A percentile compares a stretch with the other conserved stretches of the same genome.
These are phyloP conservation scores for Triticum aestivum DNA, from an alignment of 176 grass and related monocot species.

Conservation along the genomic window IWGSC_CS_RefSeq_v2.1 NC_057811.1:234203443-234203942, in stretches of 20 bases:
- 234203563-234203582: slow-evolving; percentile 91
- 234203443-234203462: slow-evolving; percentile 83
- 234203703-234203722: not conserved
- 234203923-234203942: slow-evolving; percentile 93
- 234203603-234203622: slow-evolving; percentile 67
- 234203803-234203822: not conserved
- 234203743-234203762: not conserved
- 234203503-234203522: slow-evolving; percentile 14
- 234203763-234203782: not conserved
- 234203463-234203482: slow-evolving; percentile 83
- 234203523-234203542: not conserved
- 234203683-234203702: not conserved
- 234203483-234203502: slow-evolving; percentile 31
- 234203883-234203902: slow-evolving; percentile 10
- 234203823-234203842: slow-evolving; percentile 5
- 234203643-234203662: not conserved
- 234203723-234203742: not conserved
- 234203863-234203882: slow-evolving; percentile 11
- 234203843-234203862: not conserved
- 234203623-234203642: slow-evolving; percentile 19
- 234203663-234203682: slow-evolving; percentile 21
- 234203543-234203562: not conserved
- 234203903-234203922: slow-evolving; percentile 80
- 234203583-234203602: slow-evolving; percentile 72
- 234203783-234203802: not conserved